phyloP scores from a whole-genome alignment of 805 yeast genomes.

The Ogataea philodendri region DNA sequence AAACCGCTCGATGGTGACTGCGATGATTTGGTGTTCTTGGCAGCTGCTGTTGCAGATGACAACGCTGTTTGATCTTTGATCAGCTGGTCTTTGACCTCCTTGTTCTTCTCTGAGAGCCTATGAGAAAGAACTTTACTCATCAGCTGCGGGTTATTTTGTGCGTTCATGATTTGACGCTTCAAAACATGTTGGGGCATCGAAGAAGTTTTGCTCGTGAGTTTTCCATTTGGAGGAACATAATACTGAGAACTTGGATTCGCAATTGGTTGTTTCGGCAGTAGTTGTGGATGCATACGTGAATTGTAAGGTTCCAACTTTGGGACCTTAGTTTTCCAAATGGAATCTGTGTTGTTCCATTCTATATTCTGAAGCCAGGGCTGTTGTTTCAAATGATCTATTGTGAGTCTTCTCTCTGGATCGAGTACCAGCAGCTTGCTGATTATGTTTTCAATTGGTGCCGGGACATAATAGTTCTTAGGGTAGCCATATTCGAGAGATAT shows the following conservation, averaged over 20 bases:
- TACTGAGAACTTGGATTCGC: slow-evolving; percentile 27
- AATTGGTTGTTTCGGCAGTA: slow-evolving; percentile 21
- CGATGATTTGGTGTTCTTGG: slow-evolving; percentile 8
- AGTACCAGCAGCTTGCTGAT: slow-evolving; percentile 62
- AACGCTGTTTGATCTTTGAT: slow-evolving; percentile 15
- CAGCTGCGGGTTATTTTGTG: slow-evolving; percentile 32
- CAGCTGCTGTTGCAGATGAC: slow-evolving; percentile 25
- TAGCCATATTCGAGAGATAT: slow-evolving; percentile 72
- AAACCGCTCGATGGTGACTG: slow-evolving; percentile 2
- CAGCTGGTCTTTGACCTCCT: slow-evolving; percentile 27
- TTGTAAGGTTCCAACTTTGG: slow-evolving; percentile 73
- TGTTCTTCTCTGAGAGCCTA: slow-evolving; percentile 32
- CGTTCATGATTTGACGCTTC: slow-evolving; percentile 32
- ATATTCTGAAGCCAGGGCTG: slow-evolving; percentile 71
- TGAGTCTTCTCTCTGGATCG: slow-evolving; percentile 67
- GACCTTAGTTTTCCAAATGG: slow-evolving; percentile 65
- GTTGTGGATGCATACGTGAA: slow-evolving; percentile 31
- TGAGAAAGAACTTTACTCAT: slow-evolving; percentile 36
- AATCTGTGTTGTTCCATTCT: slow-evolving; percentile 63
- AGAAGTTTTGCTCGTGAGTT: slow-evolving; percentile 26
- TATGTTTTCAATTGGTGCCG: slow-evolving; percentile 62
- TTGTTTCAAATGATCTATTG: slow-evolving; percentile 53
- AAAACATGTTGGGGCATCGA: slow-evolving; percentile 31
- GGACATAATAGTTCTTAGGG: slow-evolving; percentile 57
- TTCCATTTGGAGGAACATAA: slow-evolving; percentile 26